Evolutionary conservation across 2,329 filamentous ascomycete genomes (phyloP), one percentile per base, ranked within the genome.

Genomic region (Nannizzia gypsea): DNA sequence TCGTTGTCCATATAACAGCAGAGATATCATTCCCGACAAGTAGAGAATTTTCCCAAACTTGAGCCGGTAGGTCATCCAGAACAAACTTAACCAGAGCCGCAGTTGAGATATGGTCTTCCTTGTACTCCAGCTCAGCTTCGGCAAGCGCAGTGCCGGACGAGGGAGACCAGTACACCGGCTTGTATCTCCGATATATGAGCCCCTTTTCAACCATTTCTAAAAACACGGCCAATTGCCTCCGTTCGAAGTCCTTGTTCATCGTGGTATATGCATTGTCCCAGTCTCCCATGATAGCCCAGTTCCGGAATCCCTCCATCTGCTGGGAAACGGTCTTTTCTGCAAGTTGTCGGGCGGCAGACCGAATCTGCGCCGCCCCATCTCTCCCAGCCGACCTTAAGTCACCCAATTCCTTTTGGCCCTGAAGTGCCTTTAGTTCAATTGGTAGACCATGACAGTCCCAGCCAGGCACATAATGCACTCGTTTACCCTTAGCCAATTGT

Each of bases 391-490:
- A 54, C 5, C 63, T 69, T 42, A 67, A 68, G 64, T 67, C 75
- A 68, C 70, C 70, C 38, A 67, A 68, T 65, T 67, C 76, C 70
- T 70, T 78, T 68, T 74, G 68, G n/a, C 74, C 69, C 67, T 88
- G 87, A 15, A 99, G 80, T 24, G 91, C 93, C 75, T 97, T 99
- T 67, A 97, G 81, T 78, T 99, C 93, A 69, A 99, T 99, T 0
- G 93, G 93, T 56, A 99, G 80, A 0, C 93, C 93, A 77, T 99
- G 93, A 66, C 93, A 99, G 71, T 99, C 95, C 93, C 93, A 99
- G 52, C 93, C 92, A 1, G 93, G 93, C 15, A 90, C 80, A 69
- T 95, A 99, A 42, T 84, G 80, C 36, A 97, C 85, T 63, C 83
- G 80, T 66, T 82, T 85, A 17, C 89, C 93, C 69, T 86, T 81